Evolutionary conservation across 202 grass and related monocot genomes (phyloP).

Genomic region (Tripidium arundinaceum): DNA sequence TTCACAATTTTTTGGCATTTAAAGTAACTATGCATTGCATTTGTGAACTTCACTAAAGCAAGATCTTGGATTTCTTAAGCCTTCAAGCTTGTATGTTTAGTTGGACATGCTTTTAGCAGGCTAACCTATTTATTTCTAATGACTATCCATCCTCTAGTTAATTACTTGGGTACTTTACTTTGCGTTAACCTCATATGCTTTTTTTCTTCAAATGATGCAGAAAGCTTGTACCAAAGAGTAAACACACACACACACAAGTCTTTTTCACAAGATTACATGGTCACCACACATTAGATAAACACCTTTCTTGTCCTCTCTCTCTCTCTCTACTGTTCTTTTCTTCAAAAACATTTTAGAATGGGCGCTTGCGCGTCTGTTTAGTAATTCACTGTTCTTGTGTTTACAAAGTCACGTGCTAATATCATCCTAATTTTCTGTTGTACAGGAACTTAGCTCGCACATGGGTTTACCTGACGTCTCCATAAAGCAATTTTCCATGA

Average conservation of each 20-base stretch:
- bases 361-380: background rate
- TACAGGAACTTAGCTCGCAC: conserved; percentile 68
- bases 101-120: background rate
- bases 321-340: background rate
- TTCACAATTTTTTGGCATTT: background rate
- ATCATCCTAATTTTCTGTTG: conserved; percentile 28
- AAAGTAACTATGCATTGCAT: background rate
- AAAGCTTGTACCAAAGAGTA: background rate
- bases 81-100: background rate
- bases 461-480: conserved; percentile 72
- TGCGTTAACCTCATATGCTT: too few species aligned
- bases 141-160: background rate
- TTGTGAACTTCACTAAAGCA: background rate
- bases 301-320: background rate
- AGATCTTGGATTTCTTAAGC: background rate
- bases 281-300: background rate
- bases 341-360: background rate
- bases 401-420: conserved; percentile 2
- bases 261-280: too few species aligned
- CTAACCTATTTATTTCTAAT: conserved; percentile 4
- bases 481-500: conserved; percentile 70
- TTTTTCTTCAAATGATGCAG: background rate
- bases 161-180: background rate
- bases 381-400: background rate
- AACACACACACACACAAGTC: too few species aligned